Percentiles rank a stretch among this genome's conserved stretches.
These are phyloP conservation scores for Nitzschia sp. DNA, from an alignment of 108 stramenopile species.

Conservation along the genomic window DNA sequence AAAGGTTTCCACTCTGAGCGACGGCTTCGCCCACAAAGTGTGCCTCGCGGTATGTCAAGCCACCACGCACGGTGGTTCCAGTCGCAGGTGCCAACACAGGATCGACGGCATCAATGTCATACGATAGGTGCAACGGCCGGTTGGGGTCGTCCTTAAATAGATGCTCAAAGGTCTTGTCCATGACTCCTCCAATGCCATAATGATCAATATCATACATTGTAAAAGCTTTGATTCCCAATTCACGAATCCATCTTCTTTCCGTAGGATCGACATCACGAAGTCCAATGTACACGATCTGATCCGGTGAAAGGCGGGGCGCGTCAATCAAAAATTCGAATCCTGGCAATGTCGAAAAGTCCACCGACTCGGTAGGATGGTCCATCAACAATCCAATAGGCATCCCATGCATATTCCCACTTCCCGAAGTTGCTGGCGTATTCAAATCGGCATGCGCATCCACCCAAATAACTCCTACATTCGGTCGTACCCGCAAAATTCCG, in stretches of 20 bases:
- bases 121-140: conserved; percentile 86
- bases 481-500: conserved; percentile 82
- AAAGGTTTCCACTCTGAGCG: conserved; percentile 86
- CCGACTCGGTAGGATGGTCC: conserved; percentile 48
- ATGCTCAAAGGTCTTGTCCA: conserved; percentile 92
- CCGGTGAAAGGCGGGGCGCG: conserved; percentile 60
- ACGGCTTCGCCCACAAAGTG: conserved; percentile 94
- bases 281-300: conserved; percentile 95
- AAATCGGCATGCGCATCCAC: conserved; percentile 99
- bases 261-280: conserved; percentile 92
- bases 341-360: conserved; percentile 77
- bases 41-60: conserved; percentile 97
- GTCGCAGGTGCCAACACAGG: conserved; percentile 96
- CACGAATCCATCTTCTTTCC: conserved; percentile 83
- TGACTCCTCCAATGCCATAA: conserved; percentile 94
- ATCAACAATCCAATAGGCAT: conserved; percentile 97
- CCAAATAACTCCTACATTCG: conserved; percentile 96
- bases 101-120: conserved; percentile 99
- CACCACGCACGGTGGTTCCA: conserved; percentile 96
- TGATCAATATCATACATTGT: conserved; percentile 98
- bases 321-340: conserved; percentile 89
- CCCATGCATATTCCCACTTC: conserved; percentile 99
- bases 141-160: conserved; percentile 66
- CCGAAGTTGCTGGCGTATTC: conserved; percentile 89
- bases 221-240: conserved; percentile 83